Base-by-base conservation (phyloP, 2,329 filamentous ascomycete genomes). In the Phialophora chinensis region DNA sequence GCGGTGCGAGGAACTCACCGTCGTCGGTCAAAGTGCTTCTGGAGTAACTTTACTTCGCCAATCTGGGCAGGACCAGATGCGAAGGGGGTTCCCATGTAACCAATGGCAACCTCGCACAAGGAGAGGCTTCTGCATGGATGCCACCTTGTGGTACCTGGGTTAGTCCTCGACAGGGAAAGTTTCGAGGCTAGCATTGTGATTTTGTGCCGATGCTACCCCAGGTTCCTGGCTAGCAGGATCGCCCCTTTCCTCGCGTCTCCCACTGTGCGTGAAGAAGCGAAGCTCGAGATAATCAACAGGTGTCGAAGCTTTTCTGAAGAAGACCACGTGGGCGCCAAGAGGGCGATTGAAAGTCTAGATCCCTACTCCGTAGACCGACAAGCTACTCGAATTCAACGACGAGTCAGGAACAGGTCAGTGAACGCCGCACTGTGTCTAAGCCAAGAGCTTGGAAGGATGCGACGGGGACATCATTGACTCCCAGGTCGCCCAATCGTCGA, bases 171-270 rank as follows among this genome's bases (percentile, higher is more conserved):
- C 20, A 29, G 60, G 60, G 31, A 55, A 55, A 56, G 60, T 47
- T 50, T 17, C 23, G 60, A 49, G 25, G 25, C 31, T 54, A 56
- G 25, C 25, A n/a, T 31, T 25, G 35, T 23, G 47, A 29, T 55
- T 25, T 29, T 25, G 35, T 50, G 27, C 23, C 23, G 50, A 56
- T 47, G 52, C 52, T 49, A 62, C 60, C 50, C 50, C 60, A 56
- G 50, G 52, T 55, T 42, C 27, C 31, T 33, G 38, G 35, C 17
- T 20, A 33, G 60, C 33, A 62, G 60, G 38, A 62, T 56, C 50
- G 35, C 60, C 52, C 35, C 60, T 62, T 55, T 56, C 50, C 50
- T 55, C 38, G 52, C 52, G 31, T 49, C 52, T 27, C 33, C 33
- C 27, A 14, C 3, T 52, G 49, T 29, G 29, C 1, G 29, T 35